These are phyloP conservation scores for Maudiozyma pseudohumilis DNA, from an alignment of 805 yeast genomes.

Conservation along the genomic window DNA sequence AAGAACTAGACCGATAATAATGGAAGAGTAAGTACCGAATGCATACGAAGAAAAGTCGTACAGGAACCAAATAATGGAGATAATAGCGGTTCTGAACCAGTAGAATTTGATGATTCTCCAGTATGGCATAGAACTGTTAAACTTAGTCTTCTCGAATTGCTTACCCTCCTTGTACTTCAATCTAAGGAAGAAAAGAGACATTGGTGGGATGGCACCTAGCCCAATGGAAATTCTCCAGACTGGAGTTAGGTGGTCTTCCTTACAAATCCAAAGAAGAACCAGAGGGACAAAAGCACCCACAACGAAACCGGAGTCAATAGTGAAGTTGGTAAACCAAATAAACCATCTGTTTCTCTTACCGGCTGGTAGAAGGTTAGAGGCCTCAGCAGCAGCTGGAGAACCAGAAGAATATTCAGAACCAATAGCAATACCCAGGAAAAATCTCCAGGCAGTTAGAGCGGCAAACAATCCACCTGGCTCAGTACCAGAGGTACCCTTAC, in stretches of 20 bases:
- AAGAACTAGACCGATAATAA: constrained; percentile 51
- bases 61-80: constrained; percentile 78
- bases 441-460: constrained; percentile 75
- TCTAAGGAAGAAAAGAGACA: constrained; percentile 68
- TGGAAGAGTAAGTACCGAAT: constrained; percentile 73
- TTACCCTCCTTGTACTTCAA: constrained; percentile 65
- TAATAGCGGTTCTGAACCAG: constrained; percentile 67
- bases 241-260: constrained; percentile 56
- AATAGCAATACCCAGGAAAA: constrained; percentile 81
- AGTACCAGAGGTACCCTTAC: constrained; percentile 44
- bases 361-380: constrained; percentile 65
- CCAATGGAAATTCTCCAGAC: constrained; percentile 92
- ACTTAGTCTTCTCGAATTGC: constrained; percentile 57
- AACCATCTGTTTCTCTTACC: constrained; percentile 86
- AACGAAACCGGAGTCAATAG: constrained; percentile 85
- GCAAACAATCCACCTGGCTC: constrained; percentile 62
- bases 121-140: constrained; percentile 60
- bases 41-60: constrained; percentile 86
- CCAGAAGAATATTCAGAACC: constrained; percentile 96
- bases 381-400: constrained; percentile 88
- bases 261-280: constrained; percentile 76
- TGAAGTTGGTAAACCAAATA: constrained; percentile 76
- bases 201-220: constrained; percentile 81
- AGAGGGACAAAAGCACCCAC: constrained; percentile 76
- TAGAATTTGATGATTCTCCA: constrained; percentile 63